Conservation (phyloP, 805 yeast species). For the Candida maesae region DNA sequence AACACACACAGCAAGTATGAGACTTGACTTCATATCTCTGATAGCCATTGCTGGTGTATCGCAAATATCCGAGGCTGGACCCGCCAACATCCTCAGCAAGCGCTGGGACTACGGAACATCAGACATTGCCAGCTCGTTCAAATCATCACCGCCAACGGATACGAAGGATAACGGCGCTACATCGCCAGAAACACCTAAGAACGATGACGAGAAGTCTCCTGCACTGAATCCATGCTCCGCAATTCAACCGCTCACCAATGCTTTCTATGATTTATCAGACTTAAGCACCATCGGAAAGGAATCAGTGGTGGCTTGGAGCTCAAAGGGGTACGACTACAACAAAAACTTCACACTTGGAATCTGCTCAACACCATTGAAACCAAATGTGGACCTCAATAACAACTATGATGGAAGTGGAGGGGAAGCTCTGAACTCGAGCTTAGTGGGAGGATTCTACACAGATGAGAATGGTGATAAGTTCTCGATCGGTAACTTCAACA, state of each 20-base stretch:
- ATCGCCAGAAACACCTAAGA: background rate
- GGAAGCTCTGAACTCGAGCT: conserved; percentile 32
- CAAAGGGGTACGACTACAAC: conserved; percentile 67
- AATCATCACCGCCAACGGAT: conserved; percentile 1
- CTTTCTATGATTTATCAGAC: conserved; percentile 32
- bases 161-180: conserved; percentile 6
- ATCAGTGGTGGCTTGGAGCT: conserved; percentile 48
- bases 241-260: conserved; percentile 39
- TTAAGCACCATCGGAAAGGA: conserved; percentile 27
- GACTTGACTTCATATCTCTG: no score
- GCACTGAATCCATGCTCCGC: conserved; percentile 39
- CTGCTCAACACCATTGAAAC: conserved; percentile 52
- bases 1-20: no score
- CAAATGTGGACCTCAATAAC: conserved; percentile 25
- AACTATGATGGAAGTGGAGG: conserved; percentile 10
- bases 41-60: no score
- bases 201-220: conserved; percentile 11
- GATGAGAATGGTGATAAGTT: conserved; percentile 39
- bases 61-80: no score
- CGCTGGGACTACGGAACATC: conserved; percentile 23
- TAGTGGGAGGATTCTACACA: conserved; percentile 56
- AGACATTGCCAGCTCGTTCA: conserved; percentile 16
- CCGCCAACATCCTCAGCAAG: conserved; percentile 2
- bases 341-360: conserved; percentile 72
- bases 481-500: conserved; percentile 60